Evolutionary conservation across 1,284 basidiomycete genomes (phyloP), one percentile per base, ranked within the genome.

Genomic region (Tylopilus sp.): DNA sequence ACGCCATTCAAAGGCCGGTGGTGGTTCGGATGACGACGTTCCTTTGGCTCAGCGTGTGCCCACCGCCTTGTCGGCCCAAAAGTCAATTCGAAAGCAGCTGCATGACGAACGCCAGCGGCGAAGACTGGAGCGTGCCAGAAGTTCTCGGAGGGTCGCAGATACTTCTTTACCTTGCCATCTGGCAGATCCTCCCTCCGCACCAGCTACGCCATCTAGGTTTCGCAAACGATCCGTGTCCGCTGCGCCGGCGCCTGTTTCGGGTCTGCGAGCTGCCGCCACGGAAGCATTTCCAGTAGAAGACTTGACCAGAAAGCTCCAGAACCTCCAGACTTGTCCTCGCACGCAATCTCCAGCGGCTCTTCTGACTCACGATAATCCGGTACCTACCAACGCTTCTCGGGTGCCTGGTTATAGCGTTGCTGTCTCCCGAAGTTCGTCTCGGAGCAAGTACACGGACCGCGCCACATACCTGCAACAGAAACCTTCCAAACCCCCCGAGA

Each of bases 11-110:
- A 64, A 47, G 43, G 14, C 47, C 28, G 60, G 34, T 34, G 57
- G 49, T 39, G 60, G 62, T 42, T 70, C 68, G 18, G 67, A 69
- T 11, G 66, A 91, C 61, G 82, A 91, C 58, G 73, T 89, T 2
- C 89, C 89, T 0, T 75, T 92, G 14, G 89, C 87, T 2, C 81
- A 81, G 55, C 75, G 82, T 29, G 88, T 91, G 42, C 89, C 89
- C 9, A 82, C 79, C 1, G 89, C 89, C 3, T 68, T 92, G 50
- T 77, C 73, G 7, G 89, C 88, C 12, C 89, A 92, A 62, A 80
- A 80, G 57, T 83, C 85, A 3, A 88, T 92, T 48, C 78, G 86
- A 17, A 73, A 74, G 42, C 78, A 88, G 62, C 80, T 87, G 21
- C 75, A 76, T 43, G 80, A 84, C 55, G 85, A 89, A 69, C 73